phyloP scores from a whole-genome alignment of 768 basidiomycete species.

The Mycena chlorophos region DNA sequence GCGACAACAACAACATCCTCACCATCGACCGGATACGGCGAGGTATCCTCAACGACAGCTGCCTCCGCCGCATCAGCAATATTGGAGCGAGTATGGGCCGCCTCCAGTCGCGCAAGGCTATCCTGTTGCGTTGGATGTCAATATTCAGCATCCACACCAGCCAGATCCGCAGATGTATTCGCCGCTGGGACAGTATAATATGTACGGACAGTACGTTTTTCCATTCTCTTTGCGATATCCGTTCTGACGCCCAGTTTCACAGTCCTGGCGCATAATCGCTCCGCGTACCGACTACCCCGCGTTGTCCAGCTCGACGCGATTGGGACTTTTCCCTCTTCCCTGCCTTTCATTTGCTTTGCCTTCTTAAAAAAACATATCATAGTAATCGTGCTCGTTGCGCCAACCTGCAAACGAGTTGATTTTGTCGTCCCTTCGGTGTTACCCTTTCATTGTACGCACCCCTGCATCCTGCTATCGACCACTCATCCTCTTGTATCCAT shows the following conservation, averaged over 20 bases:
- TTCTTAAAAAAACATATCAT: no score
- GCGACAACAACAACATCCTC: no score
- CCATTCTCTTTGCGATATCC: not conserved
- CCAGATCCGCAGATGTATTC: not conserved
- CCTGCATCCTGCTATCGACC: no score
- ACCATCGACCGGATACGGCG: conserved; percentile 5
- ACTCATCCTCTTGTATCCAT: no score
- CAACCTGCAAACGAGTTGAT: no score
- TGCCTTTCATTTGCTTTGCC: no score
- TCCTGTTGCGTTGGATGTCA: not conserved
- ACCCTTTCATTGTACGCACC: no score
- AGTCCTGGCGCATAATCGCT: not conserved
- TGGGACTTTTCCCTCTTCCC: no score
- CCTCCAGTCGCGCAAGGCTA: conserved; percentile 39
- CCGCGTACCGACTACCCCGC: no score
- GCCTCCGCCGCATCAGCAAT: conserved; percentile 42
- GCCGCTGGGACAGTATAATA: not conserved
- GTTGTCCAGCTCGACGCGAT: no score
- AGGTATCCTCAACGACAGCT: conserved; percentile 8
- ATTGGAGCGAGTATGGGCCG: conserved; percentile 51
- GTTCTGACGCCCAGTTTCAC: not conserved
- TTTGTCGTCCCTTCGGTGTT: no score
- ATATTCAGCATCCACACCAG: not conserved
- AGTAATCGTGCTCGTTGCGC: no score
- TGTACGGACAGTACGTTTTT: not conserved